These are phyloP conservation scores for Caloboletus firmus DNA, from an alignment of 1,284 basidiomycete genomes.

Conservation along the genomic window DNA sequence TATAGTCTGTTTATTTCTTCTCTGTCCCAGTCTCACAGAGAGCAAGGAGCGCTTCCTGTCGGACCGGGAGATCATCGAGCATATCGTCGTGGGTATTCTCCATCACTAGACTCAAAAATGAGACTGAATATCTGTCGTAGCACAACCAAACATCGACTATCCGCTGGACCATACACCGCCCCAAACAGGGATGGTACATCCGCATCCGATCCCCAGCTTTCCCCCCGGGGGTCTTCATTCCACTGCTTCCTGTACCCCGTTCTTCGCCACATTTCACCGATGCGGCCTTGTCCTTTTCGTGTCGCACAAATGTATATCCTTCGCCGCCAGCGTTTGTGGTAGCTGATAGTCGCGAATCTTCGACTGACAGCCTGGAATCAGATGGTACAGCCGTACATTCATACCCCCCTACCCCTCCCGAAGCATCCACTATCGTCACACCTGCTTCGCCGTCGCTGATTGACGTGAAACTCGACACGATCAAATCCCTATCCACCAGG, in stretches of 20 bases:
- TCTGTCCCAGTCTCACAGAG: conserved; percentile 8
- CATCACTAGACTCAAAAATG: not conserved
- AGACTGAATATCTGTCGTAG: conserved; percentile 35
- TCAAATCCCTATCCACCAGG: conserved; percentile 13
- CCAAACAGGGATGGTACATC: conserved; percentile 78
- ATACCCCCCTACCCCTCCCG: conserved; percentile 65
- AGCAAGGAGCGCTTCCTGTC: conserved; percentile 68
- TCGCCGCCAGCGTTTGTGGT: conserved; percentile 9
- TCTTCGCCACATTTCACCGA: conserved; percentile 58
- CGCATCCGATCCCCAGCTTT: conserved; percentile 66
- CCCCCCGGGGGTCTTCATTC: conserved; percentile 63
- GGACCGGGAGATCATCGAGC: conserved; percentile 72
- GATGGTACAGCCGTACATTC: conserved; percentile 51
- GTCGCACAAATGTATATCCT: conserved; percentile 50
- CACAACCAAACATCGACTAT: conserved; percentile 63
- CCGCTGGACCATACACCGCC: conserved; percentile 73
- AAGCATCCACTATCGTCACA: conserved; percentile 36
- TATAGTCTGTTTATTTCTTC: conserved; percentile 30
- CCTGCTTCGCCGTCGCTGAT: conserved; percentile 48
- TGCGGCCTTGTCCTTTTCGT: conserved; percentile 61
- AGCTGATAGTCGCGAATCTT: conserved; percentile 17
- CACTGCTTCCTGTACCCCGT: conserved; percentile 56
- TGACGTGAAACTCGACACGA: conserved; percentile 41
- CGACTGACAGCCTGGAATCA: conserved; percentile 37
- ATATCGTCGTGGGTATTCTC: conserved; percentile 56